Evolutionary conservation across 441 rosid genomes (phyloP).

Genomic region (Rhodomyrtus psidioides): DNA sequence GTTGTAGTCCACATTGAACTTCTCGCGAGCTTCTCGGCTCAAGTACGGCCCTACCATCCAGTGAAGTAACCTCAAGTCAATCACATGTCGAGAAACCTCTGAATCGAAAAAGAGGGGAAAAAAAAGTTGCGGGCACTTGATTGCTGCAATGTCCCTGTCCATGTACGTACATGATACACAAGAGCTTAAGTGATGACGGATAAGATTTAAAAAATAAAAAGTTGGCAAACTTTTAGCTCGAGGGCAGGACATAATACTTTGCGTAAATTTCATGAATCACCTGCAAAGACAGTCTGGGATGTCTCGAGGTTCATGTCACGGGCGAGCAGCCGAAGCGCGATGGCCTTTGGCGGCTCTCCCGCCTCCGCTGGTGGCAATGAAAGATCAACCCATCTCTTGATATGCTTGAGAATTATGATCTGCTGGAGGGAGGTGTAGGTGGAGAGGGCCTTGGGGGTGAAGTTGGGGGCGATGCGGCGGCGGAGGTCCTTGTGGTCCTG

Average conservation of each 20-base stretch:
- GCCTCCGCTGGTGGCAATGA: neutral
- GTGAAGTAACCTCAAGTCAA: neutral
- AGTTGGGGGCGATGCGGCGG: slow-evolving; percentile 75
- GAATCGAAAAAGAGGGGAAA: neutral
- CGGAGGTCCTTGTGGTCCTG: slow-evolving; percentile 81
- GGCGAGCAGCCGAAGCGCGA: slow-evolving; percentile 34
- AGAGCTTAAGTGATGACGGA: neutral
- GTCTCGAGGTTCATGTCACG: slow-evolving; percentile 84
- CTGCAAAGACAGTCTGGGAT: slow-evolving; percentile 75
- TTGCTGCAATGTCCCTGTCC: neutral
- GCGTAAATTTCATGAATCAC: neutral
- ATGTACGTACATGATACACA: neutral
- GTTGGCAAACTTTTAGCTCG: neutral
- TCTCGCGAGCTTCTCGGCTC: slow-evolving; percentile 17
- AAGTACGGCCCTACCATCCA: slow-evolving; percentile 43
- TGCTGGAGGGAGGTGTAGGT: slow-evolving; percentile 65
- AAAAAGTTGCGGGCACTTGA: neutral
- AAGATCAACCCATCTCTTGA: slow-evolving; percentile 34
- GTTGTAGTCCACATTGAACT: slow-evolving; percentile 53
- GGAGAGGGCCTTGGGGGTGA: slow-evolving; percentile 60
- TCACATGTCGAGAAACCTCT: neutral
- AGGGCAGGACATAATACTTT: neutral
- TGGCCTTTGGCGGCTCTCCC: slow-evolving; percentile 1
- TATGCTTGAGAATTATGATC: slow-evolving; percentile 44
- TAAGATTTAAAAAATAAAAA: neutral